Conservation (phyloP, 371 early-diverging fungal genomes). For the Syncephalis fuscata region DNA sequence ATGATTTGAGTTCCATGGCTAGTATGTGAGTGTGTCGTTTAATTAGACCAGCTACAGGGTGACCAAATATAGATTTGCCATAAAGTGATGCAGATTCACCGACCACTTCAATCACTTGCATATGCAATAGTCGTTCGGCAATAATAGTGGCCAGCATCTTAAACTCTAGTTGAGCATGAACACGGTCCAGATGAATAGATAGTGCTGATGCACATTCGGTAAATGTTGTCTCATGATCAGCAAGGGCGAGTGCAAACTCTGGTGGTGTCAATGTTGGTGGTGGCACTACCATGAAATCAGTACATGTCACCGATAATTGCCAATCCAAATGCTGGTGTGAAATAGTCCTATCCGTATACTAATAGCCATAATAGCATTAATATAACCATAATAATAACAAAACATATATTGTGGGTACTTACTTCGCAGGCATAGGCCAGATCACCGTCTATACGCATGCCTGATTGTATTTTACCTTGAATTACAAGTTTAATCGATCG, state of each 20-base stretch:
- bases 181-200: not conserved
- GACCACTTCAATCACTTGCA: constrained; percentile 48
- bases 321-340: too few species aligned
- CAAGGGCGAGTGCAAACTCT: constrained; percentile 17
- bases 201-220: not conserved
- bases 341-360: too few species aligned
- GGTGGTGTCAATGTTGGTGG: constrained; percentile 22
- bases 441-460: too few species aligned
- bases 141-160: constrained; percentile 27
- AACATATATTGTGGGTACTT: too few species aligned
- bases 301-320: too few species aligned
- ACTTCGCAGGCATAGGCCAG: too few species aligned
- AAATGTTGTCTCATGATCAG: not conserved
- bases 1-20: constrained; percentile 48
- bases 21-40: constrained; percentile 25
- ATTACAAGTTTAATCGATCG: too few species aligned
- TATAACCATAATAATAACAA: too few species aligned
- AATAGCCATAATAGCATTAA: too few species aligned
- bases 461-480: too few species aligned
- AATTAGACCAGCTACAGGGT: constrained; percentile 50
- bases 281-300: not conserved
- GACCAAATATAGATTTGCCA: constrained; percentile 39
- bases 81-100: constrained; percentile 55
- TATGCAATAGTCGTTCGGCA: constrained; percentile 19
- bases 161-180: constrained; percentile 15